Evolutionary conservation across 306 rosid genomes (phyloP), one percentile per base, ranked within the genome.

Genomic region (Dryas alaskensis): DNA sequence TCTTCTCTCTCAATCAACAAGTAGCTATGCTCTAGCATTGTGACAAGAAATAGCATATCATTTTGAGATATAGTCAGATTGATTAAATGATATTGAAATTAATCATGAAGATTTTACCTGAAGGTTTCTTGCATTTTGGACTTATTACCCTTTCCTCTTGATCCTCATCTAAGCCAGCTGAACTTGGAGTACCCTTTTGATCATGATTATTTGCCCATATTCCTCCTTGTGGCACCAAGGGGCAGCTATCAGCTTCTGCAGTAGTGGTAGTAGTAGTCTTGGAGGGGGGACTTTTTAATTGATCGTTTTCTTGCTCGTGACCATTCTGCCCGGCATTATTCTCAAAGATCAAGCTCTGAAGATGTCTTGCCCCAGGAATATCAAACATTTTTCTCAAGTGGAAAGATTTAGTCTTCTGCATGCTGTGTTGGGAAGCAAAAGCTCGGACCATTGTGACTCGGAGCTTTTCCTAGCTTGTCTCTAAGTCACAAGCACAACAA

Each of bases 331-430:
- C 85, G 50, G 3, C 37, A 31, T 31, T 31, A 58, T 3, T 60
- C 14, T 87, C 97, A 54, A 84, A 74, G 8, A 76, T 55, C 25
- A 82, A 60, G 75, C 89, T 86, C 9, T 87, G 96, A 50, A 80
- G 39, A 65, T 87, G 83, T 67, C 86, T 78, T 22, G 92, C 90
- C 1, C 14, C 73, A 8, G 86, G 87, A 40, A 70, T 76, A 46
- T 92, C 98, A 74, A 90, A 78, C 92, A 88, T 86, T 81, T 49
- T 88, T 49, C 75, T 86, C n/a, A 92, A 57, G 66, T 87, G 85
- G 77, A 95, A 95, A 31, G 99, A 92, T 80, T 40, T 84, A 0
- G 86, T 74, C 67, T 92, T 89, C 69, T 88, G 96, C 82, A 89
- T 69, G 74, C 83, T 84, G 12, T 40, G 14, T 75, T 80, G 87